phyloP scores from a whole-genome alignment of 2,329 filamentous ascomycete species.

The Fusarium sp. region DNA sequence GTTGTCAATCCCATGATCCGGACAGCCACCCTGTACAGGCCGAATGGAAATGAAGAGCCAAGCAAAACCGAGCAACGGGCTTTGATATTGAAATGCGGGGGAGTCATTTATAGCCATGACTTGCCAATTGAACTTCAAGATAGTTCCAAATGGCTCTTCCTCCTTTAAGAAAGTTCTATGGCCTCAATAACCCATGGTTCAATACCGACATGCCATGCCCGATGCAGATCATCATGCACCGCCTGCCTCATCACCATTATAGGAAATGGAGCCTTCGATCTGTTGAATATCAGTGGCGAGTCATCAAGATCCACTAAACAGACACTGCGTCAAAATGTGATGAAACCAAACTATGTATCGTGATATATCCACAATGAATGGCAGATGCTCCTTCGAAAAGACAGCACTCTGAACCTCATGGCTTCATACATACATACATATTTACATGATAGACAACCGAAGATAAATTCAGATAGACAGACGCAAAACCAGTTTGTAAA shows the following conservation, averaged over 20 bases:
- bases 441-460: not conserved
- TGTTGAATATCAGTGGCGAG: slow-evolving; percentile 29
- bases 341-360: not conserved
- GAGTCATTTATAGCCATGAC: slow-evolving; percentile 1
- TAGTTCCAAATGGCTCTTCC: not conserved
- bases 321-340: slow-evolving; percentile 1
- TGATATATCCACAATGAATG: not conserved
- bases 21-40: slow-evolving; percentile 15
- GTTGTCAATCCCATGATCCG: slow-evolving; percentile 38
- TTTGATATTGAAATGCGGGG: slow-evolving; percentile 21
- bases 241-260: slow-evolving; percentile 12
- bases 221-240: slow-evolving; percentile 44
- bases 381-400: not conserved
- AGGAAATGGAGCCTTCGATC: slow-evolving; percentile 6
- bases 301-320: slow-evolving; percentile 31
- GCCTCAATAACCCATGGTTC: not conserved
- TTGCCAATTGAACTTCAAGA: not conserved
- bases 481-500: slow-evolving; percentile 9
- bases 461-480: slow-evolving; percentile 3
- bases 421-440: not conserved
- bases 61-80: slow-evolving; percentile 16
- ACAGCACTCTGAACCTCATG: not conserved
- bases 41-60: slow-evolving; percentile 5
- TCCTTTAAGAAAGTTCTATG: not conserved
- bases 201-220: slow-evolving; percentile 15